Evolutionary conservation across 1,284 basidiomycete species (phyloP).

Genomic region (Microbotryum intermedium): DNA sequence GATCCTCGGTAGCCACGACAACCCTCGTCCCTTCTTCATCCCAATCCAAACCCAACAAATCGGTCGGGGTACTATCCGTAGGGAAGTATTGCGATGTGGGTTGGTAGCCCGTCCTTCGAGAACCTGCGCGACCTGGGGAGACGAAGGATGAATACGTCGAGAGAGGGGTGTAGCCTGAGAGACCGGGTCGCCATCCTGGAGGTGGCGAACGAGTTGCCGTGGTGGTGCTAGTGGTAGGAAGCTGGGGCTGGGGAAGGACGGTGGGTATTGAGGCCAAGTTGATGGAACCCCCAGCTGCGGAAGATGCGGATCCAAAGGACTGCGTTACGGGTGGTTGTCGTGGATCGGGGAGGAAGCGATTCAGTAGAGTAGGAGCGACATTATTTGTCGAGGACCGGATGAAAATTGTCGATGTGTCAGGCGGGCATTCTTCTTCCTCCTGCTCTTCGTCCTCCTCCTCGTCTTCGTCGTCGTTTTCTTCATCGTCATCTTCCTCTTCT

Average conservation of each 20-base stretch:
- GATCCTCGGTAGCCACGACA: conserved; percentile 16
- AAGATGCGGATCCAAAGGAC: neutral
- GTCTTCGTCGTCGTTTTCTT: neutral
- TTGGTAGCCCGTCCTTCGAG: neutral
- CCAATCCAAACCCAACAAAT: conserved; percentile 25
- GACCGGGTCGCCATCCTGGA: neutral
- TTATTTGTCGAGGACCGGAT: neutral
- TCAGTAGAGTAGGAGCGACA: too few species aligned
- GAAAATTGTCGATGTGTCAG: neutral
- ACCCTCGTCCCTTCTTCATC: conserved; percentile 20
- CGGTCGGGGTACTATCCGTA: conserved; percentile 10
- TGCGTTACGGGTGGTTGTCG: too few species aligned
- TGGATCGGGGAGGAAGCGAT: too few species aligned
- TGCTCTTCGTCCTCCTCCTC: neutral
- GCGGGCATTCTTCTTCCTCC: neutral
- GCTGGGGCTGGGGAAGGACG: too few species aligned
- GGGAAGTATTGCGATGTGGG: conserved; percentile 18
- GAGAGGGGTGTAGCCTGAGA: conserved; percentile 1
- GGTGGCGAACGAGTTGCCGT: neutral
- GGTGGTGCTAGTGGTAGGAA: neutral
- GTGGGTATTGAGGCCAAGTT: too few species aligned
- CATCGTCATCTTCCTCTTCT: neutral
- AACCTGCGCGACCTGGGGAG: neutral
- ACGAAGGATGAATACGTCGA: neutral
- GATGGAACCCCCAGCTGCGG: too few species aligned